Percentiles rank a stretch among this genome's conserved stretches.
phyloP scores from a whole-genome alignment of 768 basidiomycete genomes.

The Naganishia vishniacii region DNA sequence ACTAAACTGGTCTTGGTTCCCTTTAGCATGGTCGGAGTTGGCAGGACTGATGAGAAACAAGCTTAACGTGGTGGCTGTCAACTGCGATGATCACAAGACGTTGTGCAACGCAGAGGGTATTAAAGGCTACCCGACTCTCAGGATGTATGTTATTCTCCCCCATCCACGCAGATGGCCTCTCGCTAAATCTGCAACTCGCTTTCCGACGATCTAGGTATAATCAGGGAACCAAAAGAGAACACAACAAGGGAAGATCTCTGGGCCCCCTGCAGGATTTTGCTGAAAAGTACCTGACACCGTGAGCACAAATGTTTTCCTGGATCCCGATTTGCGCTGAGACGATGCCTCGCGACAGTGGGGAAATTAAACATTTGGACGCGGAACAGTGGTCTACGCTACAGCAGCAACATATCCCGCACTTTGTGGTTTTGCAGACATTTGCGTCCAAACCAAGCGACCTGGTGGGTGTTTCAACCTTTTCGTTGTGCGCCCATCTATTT shows the following conservation, averaged over 20 bases:
- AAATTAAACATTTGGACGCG: slow-evolving; percentile 16
- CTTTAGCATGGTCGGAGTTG: slow-evolving; percentile 64
- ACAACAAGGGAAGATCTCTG: slow-evolving; percentile 65
- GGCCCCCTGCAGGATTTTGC: slow-evolving; percentile 68
- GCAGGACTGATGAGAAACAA: slow-evolving; percentile 65
- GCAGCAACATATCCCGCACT: slow-evolving; percentile 56
- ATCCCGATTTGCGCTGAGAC: neutral
- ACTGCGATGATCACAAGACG: slow-evolving; percentile 71
- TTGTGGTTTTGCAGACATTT: slow-evolving; percentile 57
- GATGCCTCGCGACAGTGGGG: neutral
- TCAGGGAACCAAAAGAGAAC: slow-evolving; percentile 63
- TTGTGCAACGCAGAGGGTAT: slow-evolving; percentile 66
- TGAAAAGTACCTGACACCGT: slow-evolving; percentile 69
- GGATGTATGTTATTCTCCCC: slow-evolving; percentile 55
- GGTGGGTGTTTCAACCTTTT: slow-evolving; percentile 45
- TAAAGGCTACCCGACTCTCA: slow-evolving; percentile 74
- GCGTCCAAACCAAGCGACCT: slow-evolving; percentile 43
- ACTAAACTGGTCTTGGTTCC: neutral
- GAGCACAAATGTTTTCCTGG: slow-evolving; percentile 43
- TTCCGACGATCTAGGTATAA: slow-evolving; percentile 45
- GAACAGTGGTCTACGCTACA: slow-evolving; percentile 40
- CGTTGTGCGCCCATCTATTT: slow-evolving; percentile 29
- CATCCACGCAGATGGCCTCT: neutral
- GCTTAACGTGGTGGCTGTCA: slow-evolving; percentile 74
- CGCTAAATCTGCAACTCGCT: too few species aligned